phyloP scores from a whole-genome alignment of 495 filamentous ascomycete genomes.

The Pseudotulostoma volvatum region DNA sequence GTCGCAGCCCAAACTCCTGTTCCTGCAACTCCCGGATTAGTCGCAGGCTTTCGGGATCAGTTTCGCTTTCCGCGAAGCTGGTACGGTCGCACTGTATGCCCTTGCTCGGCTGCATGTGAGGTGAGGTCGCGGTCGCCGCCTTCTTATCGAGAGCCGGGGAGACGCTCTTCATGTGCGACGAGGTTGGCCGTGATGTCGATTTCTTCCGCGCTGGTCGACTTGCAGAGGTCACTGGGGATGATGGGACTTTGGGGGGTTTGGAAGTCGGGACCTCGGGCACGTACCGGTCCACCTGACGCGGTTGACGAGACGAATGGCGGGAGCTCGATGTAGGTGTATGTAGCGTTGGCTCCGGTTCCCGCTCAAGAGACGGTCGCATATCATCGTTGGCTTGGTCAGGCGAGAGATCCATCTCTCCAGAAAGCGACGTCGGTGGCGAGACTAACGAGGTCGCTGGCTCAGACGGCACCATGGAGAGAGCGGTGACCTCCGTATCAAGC shows the following conservation, averaged over 20 bases:
- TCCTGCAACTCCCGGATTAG: slow-evolving; percentile 42
- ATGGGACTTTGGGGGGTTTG: slow-evolving; percentile 10
- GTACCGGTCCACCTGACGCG: slow-evolving; percentile 29
- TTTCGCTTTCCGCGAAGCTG: slow-evolving; percentile 15
- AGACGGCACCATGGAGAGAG: slow-evolving; percentile 15
- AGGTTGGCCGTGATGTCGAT: slow-evolving; percentile 25
- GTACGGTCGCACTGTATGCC: slow-evolving; percentile 13
- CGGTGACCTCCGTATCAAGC: slow-evolving; percentile 18
- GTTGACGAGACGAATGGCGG: slow-evolving; percentile 34
- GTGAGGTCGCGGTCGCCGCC: slow-evolving; percentile 16
- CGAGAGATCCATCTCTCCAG: slow-evolving; percentile 28
- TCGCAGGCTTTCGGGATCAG: slow-evolving; percentile 37
- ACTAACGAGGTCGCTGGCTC: slow-evolving; percentile 30
- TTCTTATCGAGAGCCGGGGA: slow-evolving; percentile 23
- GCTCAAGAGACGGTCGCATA: slow-evolving; percentile 17
- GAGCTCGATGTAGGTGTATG: slow-evolving; percentile 33
- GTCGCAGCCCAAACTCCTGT: slow-evolving; percentile 41
- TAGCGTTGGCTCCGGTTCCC: slow-evolving; percentile 17
- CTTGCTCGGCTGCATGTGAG: slow-evolving; percentile 16
- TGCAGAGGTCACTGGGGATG: slow-evolving; percentile 18
- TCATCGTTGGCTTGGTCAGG: slow-evolving; percentile 15
- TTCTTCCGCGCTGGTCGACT: slow-evolving; percentile 20
- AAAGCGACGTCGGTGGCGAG: slow-evolving; percentile 36
- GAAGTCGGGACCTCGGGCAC: slow-evolving; percentile 21
- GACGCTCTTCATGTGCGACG: slow-evolving; percentile 27